phyloP scores from a whole-genome alignment of 345 rosid species.

The Clarkia xantiana region DNA sequence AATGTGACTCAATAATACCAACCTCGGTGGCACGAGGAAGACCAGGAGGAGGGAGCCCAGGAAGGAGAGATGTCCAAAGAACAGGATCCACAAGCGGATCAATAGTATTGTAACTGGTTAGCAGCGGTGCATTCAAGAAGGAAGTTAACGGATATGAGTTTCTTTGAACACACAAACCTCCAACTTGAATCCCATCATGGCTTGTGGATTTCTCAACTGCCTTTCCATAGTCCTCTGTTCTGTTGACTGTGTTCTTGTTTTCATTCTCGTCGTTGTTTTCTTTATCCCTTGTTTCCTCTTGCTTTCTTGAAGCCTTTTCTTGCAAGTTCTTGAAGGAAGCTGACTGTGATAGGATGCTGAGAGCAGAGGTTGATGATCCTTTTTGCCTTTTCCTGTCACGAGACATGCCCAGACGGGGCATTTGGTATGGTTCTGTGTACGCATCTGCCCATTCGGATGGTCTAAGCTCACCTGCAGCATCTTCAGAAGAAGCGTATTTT shows the following conservation, averaged over 20 bases:
- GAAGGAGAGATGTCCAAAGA: conserved; percentile 68
- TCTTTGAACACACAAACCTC: conserved; percentile 64
- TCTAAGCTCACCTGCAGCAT: conserved; percentile 62
- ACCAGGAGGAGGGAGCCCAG: conserved; percentile 48
- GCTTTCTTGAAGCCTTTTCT: conserved; percentile 59
- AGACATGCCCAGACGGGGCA: conserved; percentile 57
- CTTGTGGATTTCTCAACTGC: conserved; percentile 49
- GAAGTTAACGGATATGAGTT: conserved; percentile 65
- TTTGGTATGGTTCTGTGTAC: conserved; percentile 74
- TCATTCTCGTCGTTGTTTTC: conserved; percentile 77
- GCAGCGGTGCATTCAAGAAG: conserved; percentile 71
- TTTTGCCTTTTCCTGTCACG: conserved; percentile 33
- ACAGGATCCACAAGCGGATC: conserved; percentile 73
- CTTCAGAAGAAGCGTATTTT: conserved; percentile 44
- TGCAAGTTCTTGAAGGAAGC: conserved; percentile 70
- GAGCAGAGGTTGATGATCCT: conserved; percentile 44
- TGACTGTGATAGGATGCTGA: conserved; percentile 70
- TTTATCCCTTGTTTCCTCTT: conserved; percentile 23
- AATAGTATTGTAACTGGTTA: conserved; percentile 56
- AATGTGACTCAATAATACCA: no score
- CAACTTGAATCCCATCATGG: conserved; percentile 50
- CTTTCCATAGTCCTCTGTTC: conserved; percentile 57
- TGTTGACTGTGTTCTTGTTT: conserved; percentile 53
- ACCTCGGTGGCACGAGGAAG: conserved; percentile 64
- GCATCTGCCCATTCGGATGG: conserved; percentile 47